Base-by-base conservation (phyloP, 768 basidiomycete genomes). In the Tricholomella constricta region DNA sequence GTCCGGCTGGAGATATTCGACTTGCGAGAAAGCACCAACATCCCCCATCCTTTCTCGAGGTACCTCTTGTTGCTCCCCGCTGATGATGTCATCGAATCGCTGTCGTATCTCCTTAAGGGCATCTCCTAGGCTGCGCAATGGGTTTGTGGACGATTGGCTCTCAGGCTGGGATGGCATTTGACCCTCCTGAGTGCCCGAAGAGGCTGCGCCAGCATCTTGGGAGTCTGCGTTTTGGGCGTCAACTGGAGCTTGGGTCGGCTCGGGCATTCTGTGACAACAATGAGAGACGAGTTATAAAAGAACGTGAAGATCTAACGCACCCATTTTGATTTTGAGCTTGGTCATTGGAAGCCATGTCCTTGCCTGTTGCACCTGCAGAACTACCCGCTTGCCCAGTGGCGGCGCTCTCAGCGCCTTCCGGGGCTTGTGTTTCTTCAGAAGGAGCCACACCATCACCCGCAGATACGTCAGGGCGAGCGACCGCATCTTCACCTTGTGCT, bases 71-170 rank as follows among this genome's bases (percentile, higher is more conserved):
- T 67, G 57, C 50, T 72, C 66, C 7, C 72, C 65, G 48, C 80
- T 73, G 49, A 88, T 71, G 54, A 98, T 96, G 53, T 92, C 88
- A 52, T 94, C 84, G 58, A 93, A 83, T n/a, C 87, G 84, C 55
- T 88, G 83, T 44, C 81, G 84, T 48, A 95, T 88, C 61, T 95
- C 88, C 58, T 88, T 82, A 46, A 91, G 68, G 0, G 89, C 81
- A 62, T 97, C 94, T 26, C 94, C 94, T 2, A 94, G 82, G 57
- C 83, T 89, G 45, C 93, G 90, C 32, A 85, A 69, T 4, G 86
- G 84, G 59, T 89, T 85, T 27, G 70, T 66, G 27, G 67, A 49
- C 8, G 69, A 60, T 48, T 72, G 72, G 25, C 62, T 65, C 22
- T 78, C 74, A 5, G 70, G 72, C 41, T 71, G 73, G 14, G 77